phyloP scores from a whole-genome alignment of 495 filamentous ascomycete genomes.

The Apodospora peruviana region DNA sequence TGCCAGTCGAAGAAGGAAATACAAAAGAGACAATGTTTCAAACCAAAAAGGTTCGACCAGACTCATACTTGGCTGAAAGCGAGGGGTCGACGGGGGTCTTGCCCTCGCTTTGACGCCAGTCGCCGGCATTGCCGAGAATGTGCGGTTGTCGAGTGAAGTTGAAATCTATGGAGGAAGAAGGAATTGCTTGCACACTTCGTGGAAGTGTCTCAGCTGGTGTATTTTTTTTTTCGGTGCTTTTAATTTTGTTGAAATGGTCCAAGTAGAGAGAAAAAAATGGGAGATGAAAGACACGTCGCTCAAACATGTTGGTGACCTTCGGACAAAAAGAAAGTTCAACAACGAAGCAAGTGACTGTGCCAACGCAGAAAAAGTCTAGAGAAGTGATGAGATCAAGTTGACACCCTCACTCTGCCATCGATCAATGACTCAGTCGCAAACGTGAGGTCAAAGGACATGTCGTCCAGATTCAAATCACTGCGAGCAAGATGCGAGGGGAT shows the following conservation, averaged over 20 bases:
- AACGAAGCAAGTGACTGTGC: neutral
- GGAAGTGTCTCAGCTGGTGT: no score
- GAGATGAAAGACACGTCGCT: neutral
- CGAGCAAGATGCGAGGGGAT: slow-evolving; percentile 4
- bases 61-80: neutral
- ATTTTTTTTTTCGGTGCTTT: neutral
- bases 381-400: neutral
- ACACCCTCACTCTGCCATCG: neutral
- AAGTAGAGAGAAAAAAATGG: neutral
- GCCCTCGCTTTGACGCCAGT: no score
- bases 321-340: slow-evolving; percentile 11
- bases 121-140: no score
- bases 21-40: neutral
- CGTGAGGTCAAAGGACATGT: slow-evolving; percentile 26
- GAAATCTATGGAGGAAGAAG: no score
- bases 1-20: neutral
- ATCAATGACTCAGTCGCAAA: slow-evolving; percentile 13
- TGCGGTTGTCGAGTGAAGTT: no score
- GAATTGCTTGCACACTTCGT: no score
- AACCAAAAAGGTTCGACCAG: neutral
- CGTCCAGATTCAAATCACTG: slow-evolving; percentile 16
- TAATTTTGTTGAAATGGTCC: neutral
- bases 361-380: neutral
- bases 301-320: no score
- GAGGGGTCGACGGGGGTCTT: neutral